Evolutionary conservation across 2,329 filamentous ascomycete species (phyloP).

Genomic region (Colletotrichum sp.): DNA sequence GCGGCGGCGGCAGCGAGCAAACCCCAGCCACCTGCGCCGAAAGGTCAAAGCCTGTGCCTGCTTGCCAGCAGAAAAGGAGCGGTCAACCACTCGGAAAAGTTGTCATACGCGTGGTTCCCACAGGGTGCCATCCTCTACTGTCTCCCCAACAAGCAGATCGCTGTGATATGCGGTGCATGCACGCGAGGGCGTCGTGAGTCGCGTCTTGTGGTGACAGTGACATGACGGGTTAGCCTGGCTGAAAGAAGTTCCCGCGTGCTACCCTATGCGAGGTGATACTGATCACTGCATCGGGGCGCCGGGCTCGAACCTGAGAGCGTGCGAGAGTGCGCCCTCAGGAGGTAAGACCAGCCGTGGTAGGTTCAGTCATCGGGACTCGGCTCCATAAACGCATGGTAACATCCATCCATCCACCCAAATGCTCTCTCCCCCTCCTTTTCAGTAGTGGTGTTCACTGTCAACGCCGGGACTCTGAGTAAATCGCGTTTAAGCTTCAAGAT

Average conservation of each 20-base stretch:
- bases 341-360: not conserved
- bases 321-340: not conserved
- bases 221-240: constrained; percentile 8
- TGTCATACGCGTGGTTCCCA: not conserved
- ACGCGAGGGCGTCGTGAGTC: not conserved
- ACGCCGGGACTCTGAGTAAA: not conserved
- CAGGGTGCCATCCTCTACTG: not conserved
- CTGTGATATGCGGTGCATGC: not conserved
- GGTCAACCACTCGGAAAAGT: constrained; percentile 1
- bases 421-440: not conserved
- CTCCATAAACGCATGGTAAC: not conserved
- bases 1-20: not conserved
- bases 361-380: not conserved
- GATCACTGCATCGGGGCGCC: not conserved
- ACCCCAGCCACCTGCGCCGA: constrained; percentile 3
- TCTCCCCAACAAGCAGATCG: not conserved
- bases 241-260: not conserved
- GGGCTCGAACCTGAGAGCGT: not conserved
- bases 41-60: not conserved
- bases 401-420: not conserved
- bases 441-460: not conserved
- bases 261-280: constrained; percentile 13
- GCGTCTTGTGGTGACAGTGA: constrained; percentile 5
- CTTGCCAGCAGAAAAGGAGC: not conserved
- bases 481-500: not conserved